These are phyloP conservation scores for Komagataella kurtzmanii DNA, from an alignment of 805 yeast genomes.

Conservation along the genomic window DNA sequence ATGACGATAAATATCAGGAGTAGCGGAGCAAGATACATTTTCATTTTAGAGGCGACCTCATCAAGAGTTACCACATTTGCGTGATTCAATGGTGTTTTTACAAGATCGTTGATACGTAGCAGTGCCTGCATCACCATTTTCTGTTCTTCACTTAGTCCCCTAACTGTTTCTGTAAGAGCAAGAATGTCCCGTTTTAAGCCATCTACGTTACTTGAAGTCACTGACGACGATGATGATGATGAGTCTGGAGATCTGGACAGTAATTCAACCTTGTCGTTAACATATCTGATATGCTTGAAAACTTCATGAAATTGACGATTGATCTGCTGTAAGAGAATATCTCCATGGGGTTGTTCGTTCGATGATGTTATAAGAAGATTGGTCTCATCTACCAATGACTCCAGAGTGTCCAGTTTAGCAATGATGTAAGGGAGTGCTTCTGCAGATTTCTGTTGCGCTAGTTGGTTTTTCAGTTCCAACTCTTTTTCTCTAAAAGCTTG, in stretches of 20 bases:
- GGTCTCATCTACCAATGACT: neutral
- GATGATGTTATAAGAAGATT: neutral
- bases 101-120: neutral
- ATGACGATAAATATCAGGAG: conserved; percentile 24
- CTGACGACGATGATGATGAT: neutral
- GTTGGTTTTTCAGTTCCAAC: conserved; percentile 7
- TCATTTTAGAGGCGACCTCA: conserved; percentile 4
- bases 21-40: conserved; percentile 21
- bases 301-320: neutral
- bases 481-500: conserved; percentile 8
- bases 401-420: neutral
- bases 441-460: neutral
- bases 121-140: neutral
- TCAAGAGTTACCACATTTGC: neutral
- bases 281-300: neutral
- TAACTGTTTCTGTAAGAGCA: neutral
- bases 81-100: neutral
- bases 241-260: neutral
- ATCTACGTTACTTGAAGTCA: neutral
- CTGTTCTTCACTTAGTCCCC: neutral
- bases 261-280: neutral
- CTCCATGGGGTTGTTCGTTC: neutral
- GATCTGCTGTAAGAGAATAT: neutral
- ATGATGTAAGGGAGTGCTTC: neutral
- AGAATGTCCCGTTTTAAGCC: neutral